Evolutionary conservation across 106 monocot genomes (phyloP), one percentile per base, ranked within the genome.

Genomic region (Dendrobium chrysotoxum): DNA sequence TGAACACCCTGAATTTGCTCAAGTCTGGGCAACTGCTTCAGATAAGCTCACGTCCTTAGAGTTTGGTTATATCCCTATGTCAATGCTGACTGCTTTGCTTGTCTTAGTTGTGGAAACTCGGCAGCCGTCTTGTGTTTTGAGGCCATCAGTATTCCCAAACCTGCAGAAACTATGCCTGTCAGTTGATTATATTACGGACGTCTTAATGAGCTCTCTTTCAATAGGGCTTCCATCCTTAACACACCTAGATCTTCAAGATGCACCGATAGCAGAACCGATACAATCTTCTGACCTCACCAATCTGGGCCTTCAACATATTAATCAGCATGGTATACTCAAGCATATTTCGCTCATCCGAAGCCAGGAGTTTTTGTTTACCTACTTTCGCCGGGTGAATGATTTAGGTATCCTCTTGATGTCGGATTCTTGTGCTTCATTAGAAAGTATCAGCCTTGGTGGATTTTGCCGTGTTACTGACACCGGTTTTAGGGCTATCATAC

Each of bases 381-480:
- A 85, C 81, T 99, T 99, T 39, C 86, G 89, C 35, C 85, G 95
- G 58, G 91, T 99, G 54, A 99, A 92, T 82, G 98, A 95, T 86
- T 87, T 90, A 35, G 98, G 95, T 13, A 54, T 99, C 39, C 87
- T 99, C 40, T 44, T 99, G 53, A 91, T 99, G 89, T 86, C 92
- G 23, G 89, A 90, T 35, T 86, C 82, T 35, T 99, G 95, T 72
- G 79, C 91, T n/a, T 77, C 85, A 28, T 82, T 99, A 20, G 98
- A 99, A 78, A 95, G 94, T 74, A 91, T 95, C 44, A 87, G 83
- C 31, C 86, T 99, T 77, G 92, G 92, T 74, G 98, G 98, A 54
- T 99, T 99, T 80, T 95, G 89, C 30, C 92, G 91, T 76, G 95
- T 95, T 25, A 99, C 98, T 15, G 98, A 99, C 82, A 85, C 91